Evolutionary conservation across 1,284 basidiomycete species (phyloP), one percentile per base, ranked within the genome.

Genomic region (Tilletia horrida): DNA sequence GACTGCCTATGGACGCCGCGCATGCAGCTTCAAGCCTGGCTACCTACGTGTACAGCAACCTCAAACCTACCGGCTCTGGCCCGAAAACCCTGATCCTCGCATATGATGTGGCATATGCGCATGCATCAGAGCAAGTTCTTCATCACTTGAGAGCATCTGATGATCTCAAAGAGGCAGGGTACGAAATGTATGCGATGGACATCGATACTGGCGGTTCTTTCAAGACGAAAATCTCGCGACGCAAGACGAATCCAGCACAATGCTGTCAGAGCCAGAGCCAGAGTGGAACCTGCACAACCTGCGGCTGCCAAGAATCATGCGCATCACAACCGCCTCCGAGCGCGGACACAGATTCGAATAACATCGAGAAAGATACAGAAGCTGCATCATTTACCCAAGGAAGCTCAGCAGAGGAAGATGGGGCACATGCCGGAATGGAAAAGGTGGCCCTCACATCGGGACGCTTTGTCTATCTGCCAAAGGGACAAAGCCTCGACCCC

Each of bases 51-150:
- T 65, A 84, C 84, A 69, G 83, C 84, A 40, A 63, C 9, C 29
- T 63, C 62, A 25, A 59, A 35, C 14, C 13, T 7, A 40, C 61
- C 6, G 50, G 57, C 62, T 63, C 65, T 7, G 72, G 70, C n/a
- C 70, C 76, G 40, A 83, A 82, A 4, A 76, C 79, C 6, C 76
- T 89, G 7, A 76, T 89, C 0, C 80, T 97, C 11, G 86, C 87
- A 31, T 89, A 90, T 81, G 92, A 97, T 74, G 92, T 96, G 0
- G 87, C 85, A 0, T 94, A 91, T 79, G 85, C 89, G 85, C 88
- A 73, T 61, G 69, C 72, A 18, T 66, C 68, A 2, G 66, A 74
- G 2, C 64, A 71, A 0, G 66, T 80, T 14, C 73, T 69, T 16
- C 1, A 21, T 13, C 3, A 29, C 1, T n/a, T 59, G 3, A 25